Base-by-base conservation (phyloP, 129 eudicot species). In the Pittosporum tobira region DNA sequence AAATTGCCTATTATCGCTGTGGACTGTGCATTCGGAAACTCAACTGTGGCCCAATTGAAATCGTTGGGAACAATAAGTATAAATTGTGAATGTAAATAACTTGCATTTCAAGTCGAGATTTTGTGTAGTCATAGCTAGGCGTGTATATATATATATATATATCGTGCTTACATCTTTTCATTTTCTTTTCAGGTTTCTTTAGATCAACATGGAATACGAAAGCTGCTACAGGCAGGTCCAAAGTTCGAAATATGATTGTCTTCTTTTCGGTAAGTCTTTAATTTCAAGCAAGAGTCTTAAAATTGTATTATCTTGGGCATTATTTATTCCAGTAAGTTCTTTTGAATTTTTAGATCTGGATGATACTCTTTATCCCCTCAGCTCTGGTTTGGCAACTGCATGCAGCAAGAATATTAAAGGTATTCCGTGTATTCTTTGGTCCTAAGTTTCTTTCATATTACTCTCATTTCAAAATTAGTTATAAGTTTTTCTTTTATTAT, bases 351-450 rank as follows among this genome's bases (percentile, higher is more conserved):
- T 69, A 90, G 97, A 89, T 75, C 77, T 85, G 40, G 97, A 89
- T 77, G 97, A 89, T 48, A 89, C 97, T 55, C 87, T 89, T 64
- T 89, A 89, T 57, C 93, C 97, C 53, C 65, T 82, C 25, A 78
- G 88, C 63, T 53, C 88, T 75, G 97, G 97, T 62, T 65, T 89
- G 61, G 85, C 95, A 40, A 67, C 73, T 55, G 81, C 72, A 74
- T 80, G 77, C 60, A 69, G 64, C 49, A 69, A 81, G 43, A 88
- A 88, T 73, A 88, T 88, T 49, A 72, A 82, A 81, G 96, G 96
- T 88, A 23, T 61, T 3, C 5, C 7, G 37, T 53, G 40, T 53
- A 0, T 1, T 6, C 6, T 28, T n/a, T 5, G 42, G 27, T 6
- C 20, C 12, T 6, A 26, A n/a, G 40, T 34, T 2, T 34, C 40